phyloP scores from a whole-genome alignment of 768 basidiomycete species.

The Leucogyrophana mollusca region DNA sequence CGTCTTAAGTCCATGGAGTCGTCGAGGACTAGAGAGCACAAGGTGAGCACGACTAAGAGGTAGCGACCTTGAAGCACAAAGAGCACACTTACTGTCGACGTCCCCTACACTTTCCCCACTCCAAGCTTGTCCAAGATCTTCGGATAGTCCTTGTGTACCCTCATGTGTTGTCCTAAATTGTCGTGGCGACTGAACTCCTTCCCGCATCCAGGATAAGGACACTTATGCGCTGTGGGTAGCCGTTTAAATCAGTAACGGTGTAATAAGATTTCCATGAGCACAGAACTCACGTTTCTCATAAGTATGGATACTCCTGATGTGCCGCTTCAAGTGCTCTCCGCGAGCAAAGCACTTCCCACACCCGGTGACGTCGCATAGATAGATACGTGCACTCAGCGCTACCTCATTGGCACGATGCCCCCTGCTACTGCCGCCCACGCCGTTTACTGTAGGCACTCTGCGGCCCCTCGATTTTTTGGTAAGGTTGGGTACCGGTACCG shows the following conservation, averaged over 20 bases:
- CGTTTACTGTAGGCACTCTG: conserved; percentile 54
- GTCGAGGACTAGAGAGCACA: no score
- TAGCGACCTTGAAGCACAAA: not conserved
- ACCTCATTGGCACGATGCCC: conserved; percentile 30
- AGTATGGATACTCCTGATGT: conserved; percentile 86
- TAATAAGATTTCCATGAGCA: not conserved
- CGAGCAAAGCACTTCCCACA: conserved; percentile 89
- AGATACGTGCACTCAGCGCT: conserved; percentile 47
- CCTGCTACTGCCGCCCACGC: conserved; percentile 22
- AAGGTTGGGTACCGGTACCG: conserved; percentile 65
- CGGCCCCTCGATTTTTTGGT: conserved; percentile 72
- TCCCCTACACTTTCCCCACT: no score
- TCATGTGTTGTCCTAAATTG: conserved; percentile 87
- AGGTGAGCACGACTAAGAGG: not conserved
- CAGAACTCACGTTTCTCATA: conserved; percentile 80
- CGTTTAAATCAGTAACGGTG: conserved; percentile 10
- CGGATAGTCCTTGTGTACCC: conserved; percentile 59
- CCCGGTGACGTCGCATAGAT: conserved; percentile 75
- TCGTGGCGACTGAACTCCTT: conserved; percentile 88
- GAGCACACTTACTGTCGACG: not conserved
- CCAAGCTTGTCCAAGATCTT: conserved; percentile 22
- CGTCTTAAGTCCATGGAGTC: conserved; percentile 15
- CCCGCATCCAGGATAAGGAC: conserved; percentile 75
- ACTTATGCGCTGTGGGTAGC: conserved; percentile 64
- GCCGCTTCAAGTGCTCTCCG: conserved; percentile 88